Evolutionary conservation across 192 early-diverging fungal species (phyloP).

Genomic region (Spinellus fusiger): DNA sequence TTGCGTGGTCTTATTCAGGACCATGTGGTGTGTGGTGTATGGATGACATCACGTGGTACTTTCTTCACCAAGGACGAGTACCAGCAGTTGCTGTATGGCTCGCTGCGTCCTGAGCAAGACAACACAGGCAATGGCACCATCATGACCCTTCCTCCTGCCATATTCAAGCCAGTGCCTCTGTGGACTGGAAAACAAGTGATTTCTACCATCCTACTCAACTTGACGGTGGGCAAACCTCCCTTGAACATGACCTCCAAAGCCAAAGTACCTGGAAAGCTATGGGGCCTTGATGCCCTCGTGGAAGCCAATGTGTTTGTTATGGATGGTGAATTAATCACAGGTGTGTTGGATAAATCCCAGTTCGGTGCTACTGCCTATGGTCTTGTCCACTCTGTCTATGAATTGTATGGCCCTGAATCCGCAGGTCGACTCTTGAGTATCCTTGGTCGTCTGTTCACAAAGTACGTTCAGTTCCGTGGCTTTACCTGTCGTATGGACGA

Average conservation of each 20-base stretch:
- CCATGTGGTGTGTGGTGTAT: conserved; percentile 95
- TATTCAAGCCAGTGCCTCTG: conserved; percentile 75
- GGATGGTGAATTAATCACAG: conserved; percentile 84
- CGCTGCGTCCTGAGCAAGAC: conserved; percentile 74
- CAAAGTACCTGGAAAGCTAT: conserved; percentile 79
- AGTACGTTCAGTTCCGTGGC: conserved; percentile 81
- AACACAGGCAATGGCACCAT: conserved; percentile 70
- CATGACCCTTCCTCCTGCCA: conserved; percentile 79
- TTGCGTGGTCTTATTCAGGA: conserved; percentile 98
- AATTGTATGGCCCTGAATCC: conserved; percentile 84
- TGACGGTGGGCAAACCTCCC: conserved; percentile 68
- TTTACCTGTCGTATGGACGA: conserved; percentile 99
- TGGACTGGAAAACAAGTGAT: conserved; percentile 99
- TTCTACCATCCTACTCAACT: conserved; percentile 87
- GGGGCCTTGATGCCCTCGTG: conserved; percentile 71
- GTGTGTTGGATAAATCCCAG: conserved; percentile 96
- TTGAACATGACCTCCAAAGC: conserved; percentile 87
- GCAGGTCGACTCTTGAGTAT: conserved; percentile 90
- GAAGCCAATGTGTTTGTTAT: conserved; percentile 85
- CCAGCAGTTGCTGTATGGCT: conserved; percentile 89
- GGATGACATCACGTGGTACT: conserved; percentile 83
- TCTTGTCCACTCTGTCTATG: conserved; percentile 92
- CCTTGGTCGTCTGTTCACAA: conserved; percentile 85
- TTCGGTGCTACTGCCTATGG: conserved; percentile 91
- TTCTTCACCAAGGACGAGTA: conserved; percentile 87